Evolutionary conservation across 257 asterid genomes (phyloP), one percentile per base, ranked within the genome.

Genomic region (Solanum lycopersicoides): DNA sequence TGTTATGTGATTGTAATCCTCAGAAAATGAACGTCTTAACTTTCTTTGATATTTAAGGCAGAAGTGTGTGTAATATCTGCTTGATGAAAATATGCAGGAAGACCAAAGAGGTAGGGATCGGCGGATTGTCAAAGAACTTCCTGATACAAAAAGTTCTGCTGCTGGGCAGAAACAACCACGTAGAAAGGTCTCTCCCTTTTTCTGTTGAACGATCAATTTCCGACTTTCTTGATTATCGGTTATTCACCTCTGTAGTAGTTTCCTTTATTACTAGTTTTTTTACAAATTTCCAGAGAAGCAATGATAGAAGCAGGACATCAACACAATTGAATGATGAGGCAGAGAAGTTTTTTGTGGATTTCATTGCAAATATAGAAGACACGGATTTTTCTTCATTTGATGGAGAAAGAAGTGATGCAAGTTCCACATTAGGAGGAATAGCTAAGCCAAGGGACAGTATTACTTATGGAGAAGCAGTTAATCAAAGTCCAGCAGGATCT

Each of bases 381-480:
- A 93, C 99, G 34, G 99, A 97, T 89, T 84, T 95, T 84, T 95
- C 99, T 90, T 97, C 99, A 25, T 93, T 96, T 91, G 99, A 97
- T 90, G 99, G 98, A 59, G 99, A 95, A 89, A 93, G 94, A 91
- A 96, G 99, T 86, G 99, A 97, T 83, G 94, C 88, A 45, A 93
- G 98, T 90, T 94, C 98, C 39, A 93, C 93, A 77, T 82, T 94
- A 41, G 97, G 98, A 82, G 94, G 93, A 63, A 86, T 83, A 25
- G 86, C 56, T 66, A 94, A 89, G 91, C 86, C 89, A 83, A 93
- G 90, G 90, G 93, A 91, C 47, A 45, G 89, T 65, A n/a, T 87
- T 14, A 14, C 82, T 44, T 16, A 18, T 47, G 86, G 88, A 89
- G 92, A 92, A 83, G 87, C 91, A 14, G 92, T 89, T 87, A 88